Conservation (phyloP, 1,284 basidiomycete species). For the Ganoderma sp. region DNA sequence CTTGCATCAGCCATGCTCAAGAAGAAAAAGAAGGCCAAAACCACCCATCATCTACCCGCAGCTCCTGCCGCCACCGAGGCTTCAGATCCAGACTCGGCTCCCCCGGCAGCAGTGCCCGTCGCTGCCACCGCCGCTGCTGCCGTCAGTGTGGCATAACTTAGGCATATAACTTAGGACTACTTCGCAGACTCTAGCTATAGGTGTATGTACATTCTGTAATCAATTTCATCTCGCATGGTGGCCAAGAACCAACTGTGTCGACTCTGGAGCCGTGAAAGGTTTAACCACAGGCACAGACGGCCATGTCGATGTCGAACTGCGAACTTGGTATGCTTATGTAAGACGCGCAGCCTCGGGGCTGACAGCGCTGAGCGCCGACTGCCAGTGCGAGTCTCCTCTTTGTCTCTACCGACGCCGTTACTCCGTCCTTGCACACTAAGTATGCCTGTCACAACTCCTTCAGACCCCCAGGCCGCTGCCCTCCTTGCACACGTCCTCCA, state of each 20-base stretch:
- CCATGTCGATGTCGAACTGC: too few species aligned
- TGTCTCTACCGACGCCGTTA: too few species aligned
- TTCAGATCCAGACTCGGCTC: slow-evolving; percentile 21
- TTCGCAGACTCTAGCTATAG: slow-evolving; percentile 19
- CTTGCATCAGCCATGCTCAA: slow-evolving; percentile 66
- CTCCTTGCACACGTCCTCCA: slow-evolving; percentile 61
- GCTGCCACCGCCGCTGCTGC: slow-evolving; percentile 26
- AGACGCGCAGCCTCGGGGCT: too few species aligned
- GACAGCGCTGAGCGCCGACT: too few species aligned
- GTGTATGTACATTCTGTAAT: slow-evolving; percentile 21
- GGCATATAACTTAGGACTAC: slow-evolving; percentile 16
- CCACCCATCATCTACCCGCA: slow-evolving; percentile 42
- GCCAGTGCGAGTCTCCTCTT: too few species aligned
- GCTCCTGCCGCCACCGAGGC: slow-evolving; percentile 30
- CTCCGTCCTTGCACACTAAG: too few species aligned
- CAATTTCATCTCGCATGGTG: neutral
- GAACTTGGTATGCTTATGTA: neutral
- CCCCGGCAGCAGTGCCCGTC: slow-evolving; percentile 23
- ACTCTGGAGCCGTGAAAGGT: neutral
- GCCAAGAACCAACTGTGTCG: neutral
- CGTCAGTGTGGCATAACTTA: slow-evolving; percentile 20
- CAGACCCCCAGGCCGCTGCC: slow-evolving; percentile 42
- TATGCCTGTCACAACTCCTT: slow-evolving; percentile 30
- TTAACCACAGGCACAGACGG: too few species aligned
- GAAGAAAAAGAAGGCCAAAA: slow-evolving; percentile 87